These are phyloP conservation scores for Beauveria rudraprayagi DNA, from an alignment of 2,329 filamentous ascomycete genomes.

Conservation along the genomic window DNA sequence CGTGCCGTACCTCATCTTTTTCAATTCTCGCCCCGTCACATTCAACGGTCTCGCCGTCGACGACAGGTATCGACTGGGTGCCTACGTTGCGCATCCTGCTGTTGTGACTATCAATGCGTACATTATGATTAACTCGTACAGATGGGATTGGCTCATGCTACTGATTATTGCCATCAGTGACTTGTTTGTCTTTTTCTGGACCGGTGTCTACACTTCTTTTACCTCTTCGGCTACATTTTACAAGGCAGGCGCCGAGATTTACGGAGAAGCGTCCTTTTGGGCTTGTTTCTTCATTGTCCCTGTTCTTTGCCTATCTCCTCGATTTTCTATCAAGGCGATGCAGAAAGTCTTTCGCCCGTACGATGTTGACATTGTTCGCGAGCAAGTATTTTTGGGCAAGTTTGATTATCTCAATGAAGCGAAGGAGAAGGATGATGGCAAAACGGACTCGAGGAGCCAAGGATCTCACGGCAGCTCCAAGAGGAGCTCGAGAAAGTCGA, in stretches of 20 bases:
- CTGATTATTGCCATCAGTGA: conserved; percentile 76
- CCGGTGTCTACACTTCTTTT: conserved; percentile 66
- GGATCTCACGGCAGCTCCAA: conserved; percentile 49
- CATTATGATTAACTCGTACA: conserved; percentile 90
- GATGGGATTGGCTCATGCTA: conserved; percentile 95
- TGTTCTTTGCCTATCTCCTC: conserved; percentile 74
- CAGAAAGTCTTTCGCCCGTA: conserved; percentile 93
- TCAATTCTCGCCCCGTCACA: conserved; percentile 59
- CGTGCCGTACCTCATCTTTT: conserved; percentile 78
- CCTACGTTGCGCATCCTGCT: conserved; percentile 76
- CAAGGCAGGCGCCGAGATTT: conserved; percentile 68
- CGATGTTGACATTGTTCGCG: conserved; percentile 91
- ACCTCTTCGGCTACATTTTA: conserved; percentile 55
- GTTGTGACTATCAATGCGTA: conserved; percentile 89
- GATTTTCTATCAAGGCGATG: conserved; percentile 76
- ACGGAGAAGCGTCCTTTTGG: conserved; percentile 80
- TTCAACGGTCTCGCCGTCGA: conserved; percentile 66
- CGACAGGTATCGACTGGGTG: conserved; percentile 77
- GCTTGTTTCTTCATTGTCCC: conserved; percentile 70
- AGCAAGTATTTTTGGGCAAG: conserved; percentile 76
- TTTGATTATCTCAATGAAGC: conserved; percentile 59
- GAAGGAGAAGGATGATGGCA: conserved; percentile 20
- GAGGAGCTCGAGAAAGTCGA: conserved; percentile 44
- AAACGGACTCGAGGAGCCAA: conserved; percentile 31
- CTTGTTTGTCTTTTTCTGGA: conserved; percentile 91